Conservation (phyloP, 371 early-diverging fungal genomes). For the Mortierella sp. region DNA sequence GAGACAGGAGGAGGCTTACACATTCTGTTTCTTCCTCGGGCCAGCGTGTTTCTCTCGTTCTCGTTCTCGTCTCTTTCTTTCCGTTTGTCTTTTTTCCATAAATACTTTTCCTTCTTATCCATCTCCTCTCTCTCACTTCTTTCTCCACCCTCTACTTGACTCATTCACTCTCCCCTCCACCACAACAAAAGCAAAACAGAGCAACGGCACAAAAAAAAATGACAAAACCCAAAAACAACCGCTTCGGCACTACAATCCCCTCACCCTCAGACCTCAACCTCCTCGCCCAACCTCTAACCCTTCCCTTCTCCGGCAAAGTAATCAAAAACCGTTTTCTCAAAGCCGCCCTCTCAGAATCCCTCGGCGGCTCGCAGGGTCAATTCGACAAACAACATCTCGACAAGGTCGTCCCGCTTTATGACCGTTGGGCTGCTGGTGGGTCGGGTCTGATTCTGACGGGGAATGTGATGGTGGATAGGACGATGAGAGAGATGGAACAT, state of each 20-base stretch:
- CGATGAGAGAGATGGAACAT: constrained; percentile 16
- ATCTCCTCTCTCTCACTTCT: not conserved
- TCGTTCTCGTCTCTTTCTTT: not conserved
- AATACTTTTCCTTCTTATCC: not conserved
- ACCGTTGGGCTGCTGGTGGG: constrained; percentile 27
- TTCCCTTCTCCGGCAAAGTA: constrained; percentile 34
- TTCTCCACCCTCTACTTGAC: not conserved
- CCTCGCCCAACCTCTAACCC: constrained; percentile 23
- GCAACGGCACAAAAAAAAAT: not conserved
- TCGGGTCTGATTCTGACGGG: constrained; percentile 32
- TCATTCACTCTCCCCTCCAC: not conserved
- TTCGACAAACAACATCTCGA: constrained; percentile 18
- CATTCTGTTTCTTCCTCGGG: too few relatives aligned
- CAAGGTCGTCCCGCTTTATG: constrained; percentile 13
- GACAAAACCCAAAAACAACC: not conserved
- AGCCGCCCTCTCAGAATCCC: constrained; percentile 24
- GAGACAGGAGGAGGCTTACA: not conserved
- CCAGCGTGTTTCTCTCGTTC: too few relatives aligned
- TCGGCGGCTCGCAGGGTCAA: constrained; percentile 16
- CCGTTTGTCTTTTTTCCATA: not conserved
- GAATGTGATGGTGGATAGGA: constrained; percentile 36
- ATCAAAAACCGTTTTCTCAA: constrained; percentile 36
- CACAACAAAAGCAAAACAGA: not conserved
- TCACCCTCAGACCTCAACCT: not conserved
- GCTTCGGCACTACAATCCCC: constrained; percentile 1